phyloP scores from a whole-genome alignment of 352 stramenopile species.

The Phytophthora capsici region DNA sequence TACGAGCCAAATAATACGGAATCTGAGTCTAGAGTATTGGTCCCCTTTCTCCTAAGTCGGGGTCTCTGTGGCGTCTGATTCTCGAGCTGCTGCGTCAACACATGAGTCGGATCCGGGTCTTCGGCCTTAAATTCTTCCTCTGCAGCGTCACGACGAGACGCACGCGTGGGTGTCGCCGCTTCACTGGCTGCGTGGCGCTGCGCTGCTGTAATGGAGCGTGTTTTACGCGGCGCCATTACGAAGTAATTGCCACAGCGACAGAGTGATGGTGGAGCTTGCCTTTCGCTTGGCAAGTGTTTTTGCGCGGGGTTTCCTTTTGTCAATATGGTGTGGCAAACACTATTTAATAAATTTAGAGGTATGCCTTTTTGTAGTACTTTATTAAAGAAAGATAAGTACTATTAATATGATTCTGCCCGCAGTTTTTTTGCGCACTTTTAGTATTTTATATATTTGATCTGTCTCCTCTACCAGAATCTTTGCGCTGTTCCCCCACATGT shows the following conservation, averaged over 20 bases:
- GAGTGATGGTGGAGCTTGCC: slow-evolving; percentile 10
- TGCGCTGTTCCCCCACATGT: no score
- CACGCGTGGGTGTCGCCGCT: background rate
- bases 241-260: background rate
- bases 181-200: background rate
- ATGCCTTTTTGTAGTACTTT: no score
- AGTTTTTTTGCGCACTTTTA: no score
- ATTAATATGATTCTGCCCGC: no score
- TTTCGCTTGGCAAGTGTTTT: slow-evolving; percentile 5
- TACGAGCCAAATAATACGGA: slow-evolving; percentile 27
- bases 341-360: no score
- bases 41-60: background rate
- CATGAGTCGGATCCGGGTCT: slow-evolving; percentile 24
- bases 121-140: slow-evolving; percentile 30
- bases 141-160: background rate
- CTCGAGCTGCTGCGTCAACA: slow-evolving; percentile 7
- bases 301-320: slow-evolving; percentile 4
- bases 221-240: slow-evolving; percentile 32
- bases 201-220: slow-evolving; percentile 3
- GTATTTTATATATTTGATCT: no score
- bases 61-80: slow-evolving; percentile 16
- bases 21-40: background rate
- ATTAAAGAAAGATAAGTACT: no score
- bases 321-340: slow-evolving; percentile 1
- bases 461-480: no score